These are phyloP conservation scores for Ganoderma sp. DNA, from an alignment of 1,284 basidiomycete genomes.

Conservation along the genomic window DNA sequence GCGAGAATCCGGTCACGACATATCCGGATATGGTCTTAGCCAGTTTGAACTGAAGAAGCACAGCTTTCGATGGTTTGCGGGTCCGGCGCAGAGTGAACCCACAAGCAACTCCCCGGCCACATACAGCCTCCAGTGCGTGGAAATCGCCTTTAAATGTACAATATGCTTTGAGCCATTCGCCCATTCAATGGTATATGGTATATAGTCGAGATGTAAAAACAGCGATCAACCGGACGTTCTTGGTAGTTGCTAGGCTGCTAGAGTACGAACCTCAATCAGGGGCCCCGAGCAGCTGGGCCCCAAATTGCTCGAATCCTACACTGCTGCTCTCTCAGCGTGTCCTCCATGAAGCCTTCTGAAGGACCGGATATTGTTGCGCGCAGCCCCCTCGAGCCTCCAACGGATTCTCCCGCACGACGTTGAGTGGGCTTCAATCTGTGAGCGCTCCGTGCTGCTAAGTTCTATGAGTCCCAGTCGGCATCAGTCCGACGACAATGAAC, in stretches of 20 bases:
- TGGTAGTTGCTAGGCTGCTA: not conserved
- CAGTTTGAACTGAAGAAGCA: not conserved
- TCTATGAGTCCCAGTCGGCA: not conserved
- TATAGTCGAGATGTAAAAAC: too few relatives aligned
- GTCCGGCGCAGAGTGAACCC: not conserved
- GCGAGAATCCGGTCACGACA: not conserved
- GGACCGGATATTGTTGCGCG: not conserved
- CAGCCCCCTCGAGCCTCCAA: not conserved
- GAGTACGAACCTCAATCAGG: not conserved
- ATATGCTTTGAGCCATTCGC: not conserved
- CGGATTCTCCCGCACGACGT: not conserved
- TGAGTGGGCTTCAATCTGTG: not conserved
- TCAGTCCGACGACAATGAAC: not conserved
- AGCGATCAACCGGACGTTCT: not conserved
- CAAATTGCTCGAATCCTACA: not conserved
- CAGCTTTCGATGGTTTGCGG: constrained; percentile 1
- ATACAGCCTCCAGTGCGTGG: not conserved
- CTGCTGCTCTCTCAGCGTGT: not conserved
- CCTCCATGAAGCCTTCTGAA: not conserved
- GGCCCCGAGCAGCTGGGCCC: not conserved
- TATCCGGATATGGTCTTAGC: not conserved
- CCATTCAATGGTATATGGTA: too few relatives aligned
- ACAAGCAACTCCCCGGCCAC: not conserved
- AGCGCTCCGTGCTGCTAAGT: not conserved
- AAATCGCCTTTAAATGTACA: not conserved